Base-by-base conservation (phyloP, 352 stramenopile species). In the Globisporangium canariense region DNA sequence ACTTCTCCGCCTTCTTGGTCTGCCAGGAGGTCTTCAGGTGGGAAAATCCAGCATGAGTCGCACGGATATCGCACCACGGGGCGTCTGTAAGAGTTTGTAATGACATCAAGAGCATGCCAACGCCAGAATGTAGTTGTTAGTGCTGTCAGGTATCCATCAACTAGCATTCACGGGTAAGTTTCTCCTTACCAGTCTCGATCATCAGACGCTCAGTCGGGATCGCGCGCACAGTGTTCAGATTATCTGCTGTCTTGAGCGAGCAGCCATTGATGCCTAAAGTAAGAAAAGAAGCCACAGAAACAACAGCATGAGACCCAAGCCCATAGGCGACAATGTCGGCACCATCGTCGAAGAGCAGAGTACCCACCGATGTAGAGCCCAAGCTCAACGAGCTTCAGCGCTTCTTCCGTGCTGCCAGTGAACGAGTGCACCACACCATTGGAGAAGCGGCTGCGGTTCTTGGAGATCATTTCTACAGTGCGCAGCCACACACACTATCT, bases 341-440 rank as follows among this genome's bases (percentile, higher is more conserved):
- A 41, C 14, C 14, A 47, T 6, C 14, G 22, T 50, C 13, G 43
- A 13, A 25, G 16, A 50, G 43, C 43, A 50, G 10, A 20, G 7
- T 20, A 58, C 59, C 28, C 30, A 89, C 96, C 96, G 69, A 99
- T 99, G 69, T 97, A 98, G 14, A 99, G 78, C 14, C 86, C 94
- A n/a, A 98, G 72, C 32, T 95, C 80, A 20, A 97, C 77, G 30
- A 99, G 89, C 70, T 95, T 82, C 22, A 91, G 68, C 41, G 96
- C 96, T 66, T 99, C 89, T 22, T 98, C 91, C 6, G 86, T 82
- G 7, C 69, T 89, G 41, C 97, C 97, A 60, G 97, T 98, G 81
- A 99, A 99, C 52, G 88, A 98, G 74, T 99, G 97, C 28, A 99
- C 96, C 5, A 99, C 96, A 11, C 94, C 97, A 53, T 90, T 72